Conservation (phyloP, 768 basidiomycete genomes). For the Rhodosporidiobolus sp. region DNA sequence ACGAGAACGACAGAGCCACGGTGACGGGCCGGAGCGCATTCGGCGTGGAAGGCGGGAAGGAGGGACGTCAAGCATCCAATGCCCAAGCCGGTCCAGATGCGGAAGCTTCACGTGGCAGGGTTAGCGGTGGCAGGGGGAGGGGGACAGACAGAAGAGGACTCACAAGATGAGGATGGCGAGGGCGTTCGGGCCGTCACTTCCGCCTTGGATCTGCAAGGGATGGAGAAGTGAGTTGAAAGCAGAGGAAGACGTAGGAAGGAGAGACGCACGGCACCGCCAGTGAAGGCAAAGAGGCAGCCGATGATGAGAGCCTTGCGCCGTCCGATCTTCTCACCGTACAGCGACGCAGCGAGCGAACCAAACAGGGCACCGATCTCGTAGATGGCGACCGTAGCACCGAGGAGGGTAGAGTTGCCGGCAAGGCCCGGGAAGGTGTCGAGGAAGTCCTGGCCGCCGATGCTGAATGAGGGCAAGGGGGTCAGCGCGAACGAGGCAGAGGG, state of each 20-base stretch:
- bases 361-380: slow-evolving; percentile 9
- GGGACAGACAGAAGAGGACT: not conserved
- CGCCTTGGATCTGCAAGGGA: slow-evolving; percentile 15
- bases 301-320: slow-evolving; percentile 8
- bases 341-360: not conserved
- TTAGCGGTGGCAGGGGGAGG: not conserved
- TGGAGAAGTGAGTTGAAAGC: no score
- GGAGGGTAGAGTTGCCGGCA: slow-evolving; percentile 5
- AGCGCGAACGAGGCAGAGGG: no score
- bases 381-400: not conserved
- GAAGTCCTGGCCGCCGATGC: not conserved
- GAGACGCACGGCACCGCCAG: not conserved
- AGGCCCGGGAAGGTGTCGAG: not conserved
- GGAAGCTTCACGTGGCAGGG: slow-evolving; percentile 10
- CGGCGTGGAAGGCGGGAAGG: slow-evolving; percentile 11
- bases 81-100: slow-evolving; percentile 12
- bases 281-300: slow-evolving; percentile 9
- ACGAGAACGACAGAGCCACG: slow-evolving; percentile 7
- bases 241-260: not conserved
- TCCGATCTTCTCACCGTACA: slow-evolving; percentile 1
- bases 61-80: slow-evolving; percentile 1
- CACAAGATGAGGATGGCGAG: slow-evolving; percentile 23
- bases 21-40: slow-evolving; percentile 1
- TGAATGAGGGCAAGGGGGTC: no score
- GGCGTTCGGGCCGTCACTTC: slow-evolving; percentile 4